Evolutionary conservation across 176 grass and related monocot species (phyloP).

Genomic region (Aegilops sharonensis): DNA sequence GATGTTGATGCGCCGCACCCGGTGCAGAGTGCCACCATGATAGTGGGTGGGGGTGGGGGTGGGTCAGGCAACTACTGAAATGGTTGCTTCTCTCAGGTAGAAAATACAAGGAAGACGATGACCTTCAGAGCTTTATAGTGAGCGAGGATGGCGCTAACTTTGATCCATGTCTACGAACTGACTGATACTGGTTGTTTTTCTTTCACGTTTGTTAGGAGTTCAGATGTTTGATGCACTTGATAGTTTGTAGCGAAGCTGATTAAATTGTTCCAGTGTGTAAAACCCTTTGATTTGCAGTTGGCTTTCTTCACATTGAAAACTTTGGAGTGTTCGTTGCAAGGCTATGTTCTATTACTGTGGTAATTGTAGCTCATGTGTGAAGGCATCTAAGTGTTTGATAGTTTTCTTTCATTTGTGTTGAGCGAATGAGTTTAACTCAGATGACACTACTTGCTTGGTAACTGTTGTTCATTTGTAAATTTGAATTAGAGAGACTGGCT

Average conservation of each 20-base stretch:
- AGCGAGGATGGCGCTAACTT: slow-evolving; percentile 20
- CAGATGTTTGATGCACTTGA: background rate
- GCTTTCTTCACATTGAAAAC: background rate
- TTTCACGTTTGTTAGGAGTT: slow-evolving; percentile 1
- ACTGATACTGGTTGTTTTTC: background rate
- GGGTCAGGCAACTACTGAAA: too few species aligned
- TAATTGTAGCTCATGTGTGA: too few species aligned
- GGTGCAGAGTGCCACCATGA: too few species aligned
- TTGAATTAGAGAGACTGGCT: too few species aligned
- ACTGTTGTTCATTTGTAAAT: background rate
- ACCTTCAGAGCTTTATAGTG: background rate
- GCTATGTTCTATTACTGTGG: background rate
- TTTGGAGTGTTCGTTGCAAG: background rate
- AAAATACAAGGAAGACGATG: background rate
- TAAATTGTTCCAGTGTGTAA: background rate
- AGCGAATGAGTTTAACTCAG: background rate
- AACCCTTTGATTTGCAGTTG: background rate
- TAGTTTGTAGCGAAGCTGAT: slow-evolving; percentile 19
- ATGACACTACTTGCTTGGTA: background rate
- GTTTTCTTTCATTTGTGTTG: background rate
- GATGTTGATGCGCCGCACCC: too few species aligned
- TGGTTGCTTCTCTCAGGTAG: background rate
- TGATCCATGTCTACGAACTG: slow-evolving; percentile 13
- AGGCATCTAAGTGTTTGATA: background rate
- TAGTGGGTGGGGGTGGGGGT: too few species aligned